Evolutionary conservation across 257 asterid species (phyloP), one percentile per base, ranked within the genome.

Genomic region (Solanum sparsipilum): DNA sequence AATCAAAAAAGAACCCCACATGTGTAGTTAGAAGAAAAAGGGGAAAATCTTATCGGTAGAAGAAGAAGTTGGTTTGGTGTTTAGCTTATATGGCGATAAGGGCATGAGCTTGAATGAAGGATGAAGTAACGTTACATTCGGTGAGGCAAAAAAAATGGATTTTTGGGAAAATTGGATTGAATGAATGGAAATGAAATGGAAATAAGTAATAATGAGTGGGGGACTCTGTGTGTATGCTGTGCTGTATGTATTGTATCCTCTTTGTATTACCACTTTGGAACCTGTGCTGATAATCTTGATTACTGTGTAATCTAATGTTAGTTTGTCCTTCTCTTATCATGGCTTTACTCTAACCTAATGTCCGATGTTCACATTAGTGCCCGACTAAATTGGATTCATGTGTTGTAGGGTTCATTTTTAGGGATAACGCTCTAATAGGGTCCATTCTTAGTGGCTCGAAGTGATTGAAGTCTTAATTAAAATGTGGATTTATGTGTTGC

Each of bases 11-110:
- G 74, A 79, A 44, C n/a, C n/a, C 34, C 52, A 48, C 79, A 31
- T 31, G 7, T 18, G 1, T 35, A 79, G 56, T 31, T 32, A 6
- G 20, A 46, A 44, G 23, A 35, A 85, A 27, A 85, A 6, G 8
- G 39, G 27, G 20, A 1, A 86, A 86, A 46, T 41, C 44, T 35
- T 79, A 79, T 79, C 70, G 29, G 74, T 8, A 5, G 25, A 48
- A 68, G 52, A 32, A 29, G 60, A 31, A 15, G 9, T 11, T 71
- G 38, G 67, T 52, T 86, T 73, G 78, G 87, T 60, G 16, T 52
- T 36, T 46, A 25, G 81, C 36, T 84, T 48, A 72, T 86, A 72
- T 73, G 88, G 84, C 25, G 84, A 86, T 34, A 41, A 71, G 84
- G 84, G 88, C 13, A 56, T 32, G 83, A 46, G 70, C 84, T 44